Conservation (phyloP, 805 yeast species). For the Metschnikowia peoriensis region DNA sequence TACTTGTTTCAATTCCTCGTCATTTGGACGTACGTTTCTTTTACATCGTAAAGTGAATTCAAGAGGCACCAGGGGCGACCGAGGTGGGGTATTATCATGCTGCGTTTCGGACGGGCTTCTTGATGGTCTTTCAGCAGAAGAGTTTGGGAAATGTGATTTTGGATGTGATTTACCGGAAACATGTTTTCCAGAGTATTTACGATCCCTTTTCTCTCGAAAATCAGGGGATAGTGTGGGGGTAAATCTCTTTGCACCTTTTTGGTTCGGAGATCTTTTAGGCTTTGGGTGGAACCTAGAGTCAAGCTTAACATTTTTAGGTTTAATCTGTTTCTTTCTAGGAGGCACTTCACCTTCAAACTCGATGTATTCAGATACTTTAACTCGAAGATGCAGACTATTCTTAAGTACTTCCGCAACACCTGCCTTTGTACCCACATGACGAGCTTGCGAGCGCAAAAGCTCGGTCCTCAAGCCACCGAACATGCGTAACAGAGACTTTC, state of each 20-base stretch:
- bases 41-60: not conserved
- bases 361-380: slow-evolving; percentile 2
- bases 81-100: not conserved
- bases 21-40: not conserved
- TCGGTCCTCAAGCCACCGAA: not conserved
- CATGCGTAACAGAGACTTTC: not conserved
- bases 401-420: slow-evolving; percentile 5
- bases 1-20: slow-evolving; percentile 17
- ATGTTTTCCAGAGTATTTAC: not conserved
- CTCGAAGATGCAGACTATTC: slow-evolving; percentile 6
- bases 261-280: not conserved
- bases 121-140: not conserved
- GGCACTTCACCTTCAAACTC: slow-evolving; percentile 1
- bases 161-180: not conserved
- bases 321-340: not conserved
- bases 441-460: not conserved
- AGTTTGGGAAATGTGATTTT: too few species aligned
- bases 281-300: not conserved
- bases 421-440: not conserved
- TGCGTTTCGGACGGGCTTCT: not conserved
- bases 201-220: not conserved
- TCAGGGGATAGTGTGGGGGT: not conserved
- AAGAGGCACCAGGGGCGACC: not conserved
- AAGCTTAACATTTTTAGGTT: not conserved
- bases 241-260: not conserved